Percentiles rank a stretch among this genome's conserved stretches.
Conservation (phyloP, 257 asterid genomes). For the Craterostigma plantagineum region DNA sequence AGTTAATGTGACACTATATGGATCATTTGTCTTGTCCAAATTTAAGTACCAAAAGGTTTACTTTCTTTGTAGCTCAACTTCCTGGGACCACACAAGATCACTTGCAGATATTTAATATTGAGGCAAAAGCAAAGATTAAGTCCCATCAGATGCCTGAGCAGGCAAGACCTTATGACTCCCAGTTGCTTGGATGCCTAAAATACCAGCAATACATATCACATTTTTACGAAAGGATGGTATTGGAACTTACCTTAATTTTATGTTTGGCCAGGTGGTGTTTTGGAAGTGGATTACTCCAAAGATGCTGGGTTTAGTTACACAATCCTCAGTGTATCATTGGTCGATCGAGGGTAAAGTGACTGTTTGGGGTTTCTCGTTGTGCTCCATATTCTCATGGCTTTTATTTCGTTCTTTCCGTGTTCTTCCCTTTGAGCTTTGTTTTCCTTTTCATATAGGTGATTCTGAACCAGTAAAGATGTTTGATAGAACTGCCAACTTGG, state of each 20-base stretch:
- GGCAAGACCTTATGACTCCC: constrained; percentile 18
- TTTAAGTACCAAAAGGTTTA: constrained; percentile 13
- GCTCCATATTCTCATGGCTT: background rate
- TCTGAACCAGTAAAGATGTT: constrained; percentile 89
- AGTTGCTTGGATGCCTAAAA: background rate
- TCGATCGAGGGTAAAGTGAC: constrained; percentile 51
- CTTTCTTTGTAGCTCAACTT: constrained; percentile 70
- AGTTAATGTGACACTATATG: too few relatives aligned
- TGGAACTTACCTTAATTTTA: background rate
- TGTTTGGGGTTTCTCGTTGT: constrained; percentile 6
- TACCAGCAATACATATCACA: background rate
- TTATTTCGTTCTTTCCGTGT: constrained; percentile 1
- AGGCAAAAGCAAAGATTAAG: constrained; percentile 83
- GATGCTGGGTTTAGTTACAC: constrained; percentile 94
- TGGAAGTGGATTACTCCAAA: constrained; percentile 96
- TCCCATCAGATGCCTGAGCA: constrained; percentile 99
- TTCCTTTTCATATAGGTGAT: constrained; percentile 43
- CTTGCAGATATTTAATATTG: constrained; percentile 94
- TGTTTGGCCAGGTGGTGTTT: constrained; percentile 55
- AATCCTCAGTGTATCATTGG: constrained; percentile 91
- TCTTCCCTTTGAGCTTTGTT: constrained; percentile 4
- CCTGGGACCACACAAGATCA: constrained; percentile 93
- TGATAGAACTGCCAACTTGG: constrained; percentile 84
- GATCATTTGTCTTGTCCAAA: constrained; percentile 5
- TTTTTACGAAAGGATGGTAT: background rate